Evolutionary conservation across 176 grass and related monocot genomes (phyloP).

Genomic region (Guadua angustifolia): DNA sequence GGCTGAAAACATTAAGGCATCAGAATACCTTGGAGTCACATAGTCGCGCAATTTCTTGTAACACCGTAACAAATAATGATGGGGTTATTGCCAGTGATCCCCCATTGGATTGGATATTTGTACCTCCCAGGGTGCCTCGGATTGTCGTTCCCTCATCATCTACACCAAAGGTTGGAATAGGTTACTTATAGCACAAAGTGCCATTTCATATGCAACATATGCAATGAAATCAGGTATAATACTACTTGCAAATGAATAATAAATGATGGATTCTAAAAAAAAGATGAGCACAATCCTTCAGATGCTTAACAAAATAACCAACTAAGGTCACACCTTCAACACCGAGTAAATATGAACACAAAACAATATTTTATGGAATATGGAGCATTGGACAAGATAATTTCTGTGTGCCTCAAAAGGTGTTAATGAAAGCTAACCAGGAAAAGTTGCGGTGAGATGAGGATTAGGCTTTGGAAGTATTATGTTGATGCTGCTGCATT

Average conservation of each 20-base stretch:
- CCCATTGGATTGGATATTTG: slow-evolving; percentile 54
- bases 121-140: slow-evolving; percentile 51
- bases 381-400: slow-evolving; percentile 8
- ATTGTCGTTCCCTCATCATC: slow-evolving; percentile 58
- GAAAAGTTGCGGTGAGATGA: background rate
- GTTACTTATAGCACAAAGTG: slow-evolving; percentile 32
- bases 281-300: slow-evolving; percentile 13
- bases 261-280: background rate
- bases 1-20: slow-evolving; percentile 34
- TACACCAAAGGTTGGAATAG: slow-evolving; percentile 50
- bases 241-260: slow-evolving; percentile 26
- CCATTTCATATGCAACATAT: slow-evolving; percentile 20
- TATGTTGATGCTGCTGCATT: background rate
- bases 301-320: slow-evolving; percentile 25
- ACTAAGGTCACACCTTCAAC: background rate
- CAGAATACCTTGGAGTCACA: slow-evolving; percentile 70
- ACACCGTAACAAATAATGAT: slow-evolving; percentile 64
- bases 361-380: slow-evolving; percentile 28
- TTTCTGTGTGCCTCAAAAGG: background rate
- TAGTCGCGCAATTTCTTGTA: slow-evolving; percentile 82
- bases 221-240: background rate
- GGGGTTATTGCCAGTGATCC: slow-evolving; percentile 49
- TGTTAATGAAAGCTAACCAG: slow-evolving; percentile 8
- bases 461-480: slow-evolving; percentile 22
- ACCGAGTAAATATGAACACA: slow-evolving; percentile 11